Base-by-base conservation (phyloP, 2,329 filamentous ascomycete species). In the Fusarium concolor region DNA sequence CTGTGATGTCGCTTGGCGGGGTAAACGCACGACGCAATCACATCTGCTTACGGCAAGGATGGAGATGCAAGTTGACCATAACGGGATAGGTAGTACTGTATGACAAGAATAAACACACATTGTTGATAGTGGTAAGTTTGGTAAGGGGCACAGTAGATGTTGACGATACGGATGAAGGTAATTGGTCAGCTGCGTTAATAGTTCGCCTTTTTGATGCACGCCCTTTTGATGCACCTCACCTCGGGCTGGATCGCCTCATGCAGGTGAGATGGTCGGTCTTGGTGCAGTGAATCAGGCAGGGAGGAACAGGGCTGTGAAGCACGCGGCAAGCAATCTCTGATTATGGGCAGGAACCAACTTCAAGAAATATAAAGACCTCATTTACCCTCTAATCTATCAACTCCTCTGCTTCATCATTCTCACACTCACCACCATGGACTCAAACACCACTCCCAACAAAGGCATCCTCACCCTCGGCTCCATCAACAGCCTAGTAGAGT, bases 121-220 rank as follows among this genome's bases (percentile, higher is more conserved):
- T 33, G 31, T 11, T 14, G 12, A 12, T 31, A 9, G 12, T 4
- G 11, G 10, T 31, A 31, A 31, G 5, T 6, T 14, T 31, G 10
- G 12, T 12, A 12, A 31, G 26, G 26, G 9, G 26, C 26, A 33
- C 52, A 55, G 38, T 10, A 41, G 28, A 14, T 37, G 11, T 11
- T n/a, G 5, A 24, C 20, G 6, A 18, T 29, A 10, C 15, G n/a
- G 9, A 51, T 42, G 54, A 37, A 56, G 28, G 53, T 56, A 18
- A 37, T 41, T 53, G 53, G 53, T 53, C 53, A 53, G 20, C 53
- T 53, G 28, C 20, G 29, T 39, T 10, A 29, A 29, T 22, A 2
- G 46, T 46, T 18, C 42, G 54, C 54, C 54, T 53, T 31, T 53
- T 56, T 24, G 26, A 51, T 35, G 37, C 28, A 3, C 28, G 22